Conservation (phyloP, 2,329 filamentous ascomycete species). For the Chalara sp. region DNA sequence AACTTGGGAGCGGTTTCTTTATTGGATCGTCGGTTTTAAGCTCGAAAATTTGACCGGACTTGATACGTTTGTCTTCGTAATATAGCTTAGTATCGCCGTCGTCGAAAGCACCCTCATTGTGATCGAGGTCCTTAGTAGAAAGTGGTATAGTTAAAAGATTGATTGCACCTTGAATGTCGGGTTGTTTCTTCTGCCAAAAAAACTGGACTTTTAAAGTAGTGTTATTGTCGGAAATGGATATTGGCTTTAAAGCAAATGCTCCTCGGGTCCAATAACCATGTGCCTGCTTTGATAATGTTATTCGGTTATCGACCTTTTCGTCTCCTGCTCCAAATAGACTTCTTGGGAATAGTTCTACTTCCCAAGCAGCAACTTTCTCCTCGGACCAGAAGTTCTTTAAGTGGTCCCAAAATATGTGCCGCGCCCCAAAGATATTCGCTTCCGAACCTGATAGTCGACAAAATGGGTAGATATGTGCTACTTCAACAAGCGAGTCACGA, state of each 20-base stretch:
- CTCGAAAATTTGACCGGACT: constrained; percentile 9
- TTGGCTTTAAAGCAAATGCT: constrained; percentile 13
- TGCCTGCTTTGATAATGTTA: constrained; percentile 4
- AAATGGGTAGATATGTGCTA: constrained; percentile 12
- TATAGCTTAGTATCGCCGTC: constrained; percentile 25
- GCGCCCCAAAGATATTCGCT: constrained; percentile 6
- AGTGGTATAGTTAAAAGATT: constrained; percentile 7
- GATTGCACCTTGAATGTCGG: constrained; percentile 3
- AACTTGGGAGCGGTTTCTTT: constrained; percentile 5
- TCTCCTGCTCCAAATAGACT: constrained; percentile 1
- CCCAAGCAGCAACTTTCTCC: constrained; percentile 12
- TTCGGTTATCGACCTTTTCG: constrained; percentile 9
- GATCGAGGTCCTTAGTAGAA: constrained; percentile 9
- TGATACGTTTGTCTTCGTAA: constrained; percentile 13
- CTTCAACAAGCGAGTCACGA: too few species aligned
- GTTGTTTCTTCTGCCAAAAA: constrained; percentile 12
- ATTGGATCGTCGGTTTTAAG: constrained; percentile 8
- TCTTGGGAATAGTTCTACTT: constrained; percentile 10
- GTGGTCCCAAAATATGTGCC: constrained; percentile 8
- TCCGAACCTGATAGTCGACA: constrained; percentile 1
- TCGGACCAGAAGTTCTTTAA: constrained; percentile 11
- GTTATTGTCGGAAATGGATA: constrained; percentile 7
- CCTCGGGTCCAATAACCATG: constrained; percentile 6
- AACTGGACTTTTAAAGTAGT: constrained; percentile 11
- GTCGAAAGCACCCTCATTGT: constrained; percentile 1